Conservation (phyloP, 2,329 filamentous ascomycete species). For the Trichoderma sp. region DNA sequence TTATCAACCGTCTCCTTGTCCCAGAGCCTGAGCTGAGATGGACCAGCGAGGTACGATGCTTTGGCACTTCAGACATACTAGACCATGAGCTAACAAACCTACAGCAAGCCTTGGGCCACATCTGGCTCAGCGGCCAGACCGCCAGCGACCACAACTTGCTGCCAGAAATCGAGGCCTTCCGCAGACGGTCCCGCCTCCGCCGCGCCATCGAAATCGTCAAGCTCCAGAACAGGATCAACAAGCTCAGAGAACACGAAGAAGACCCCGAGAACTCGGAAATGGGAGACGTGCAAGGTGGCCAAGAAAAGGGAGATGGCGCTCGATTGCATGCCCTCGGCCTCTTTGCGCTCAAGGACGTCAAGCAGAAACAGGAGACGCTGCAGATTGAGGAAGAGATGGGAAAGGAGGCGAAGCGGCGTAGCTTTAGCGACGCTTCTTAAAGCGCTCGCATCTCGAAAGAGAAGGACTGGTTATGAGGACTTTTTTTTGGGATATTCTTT, state of each 20-base stretch:
- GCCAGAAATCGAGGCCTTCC: conserved; percentile 68
- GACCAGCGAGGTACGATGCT: conserved; percentile 65
- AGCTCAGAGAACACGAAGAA: conserved; percentile 90
- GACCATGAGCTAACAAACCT: background rate
- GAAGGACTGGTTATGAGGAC: background rate
- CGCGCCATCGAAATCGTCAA: conserved; percentile 14
- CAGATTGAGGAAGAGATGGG: conserved; percentile 63
- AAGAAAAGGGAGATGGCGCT: conserved; percentile 76
- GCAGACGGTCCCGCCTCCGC: background rate
- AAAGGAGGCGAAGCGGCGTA: conserved; percentile 49
- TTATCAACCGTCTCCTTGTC: conserved; percentile 80
- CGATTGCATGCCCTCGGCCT: conserved; percentile 25
- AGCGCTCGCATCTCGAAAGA: background rate
- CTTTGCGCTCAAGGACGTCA: conserved; percentile 33
- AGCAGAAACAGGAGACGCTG: conserved; percentile 77
- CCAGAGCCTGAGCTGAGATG: conserved; percentile 75
- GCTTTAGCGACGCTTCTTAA: conserved; percentile 32
- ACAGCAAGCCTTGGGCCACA: conserved; percentile 75
- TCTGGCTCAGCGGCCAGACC: conserved; percentile 87
- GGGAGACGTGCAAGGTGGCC: conserved; percentile 63
- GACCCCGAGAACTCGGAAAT: conserved; percentile 75
- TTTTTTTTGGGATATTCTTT: background rate
- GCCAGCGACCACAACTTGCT: conserved; percentile 96
- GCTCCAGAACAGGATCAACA: conserved; percentile 34
- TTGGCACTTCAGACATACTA: background rate